A percentile compares a stretch with the other conserved stretches of the same genome.
These are phyloP conservation scores for Furcasterigmium sp. DNA, from an alignment of 2,329 filamentous ascomycete genomes.

Conservation along the genomic window DNA sequence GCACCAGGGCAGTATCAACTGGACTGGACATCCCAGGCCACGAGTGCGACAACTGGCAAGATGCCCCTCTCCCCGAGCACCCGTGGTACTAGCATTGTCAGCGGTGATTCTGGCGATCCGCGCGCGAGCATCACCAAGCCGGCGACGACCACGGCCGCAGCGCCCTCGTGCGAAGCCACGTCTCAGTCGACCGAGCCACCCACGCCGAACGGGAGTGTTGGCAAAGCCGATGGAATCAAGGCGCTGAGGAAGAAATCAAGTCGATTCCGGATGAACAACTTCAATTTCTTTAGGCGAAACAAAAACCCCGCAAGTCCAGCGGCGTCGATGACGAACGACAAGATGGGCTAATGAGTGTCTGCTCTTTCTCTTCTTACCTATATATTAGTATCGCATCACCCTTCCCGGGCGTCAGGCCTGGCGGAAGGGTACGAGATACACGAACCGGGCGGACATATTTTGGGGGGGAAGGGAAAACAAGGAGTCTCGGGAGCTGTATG, in stretches of 20 bases:
- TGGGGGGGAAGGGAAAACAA: background rate
- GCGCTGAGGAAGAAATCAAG: slow-evolving; percentile 57
- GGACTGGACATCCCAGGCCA: slow-evolving; percentile 59
- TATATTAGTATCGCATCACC: too few relatives aligned
- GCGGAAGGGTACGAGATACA: background rate
- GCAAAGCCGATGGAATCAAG: slow-evolving; percentile 40
- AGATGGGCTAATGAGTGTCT: background rate
- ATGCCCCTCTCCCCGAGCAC: slow-evolving; percentile 62
- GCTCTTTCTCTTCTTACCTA: too few relatives aligned
- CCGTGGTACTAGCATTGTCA: slow-evolving; percentile 60
- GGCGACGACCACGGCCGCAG: slow-evolving; percentile 28
- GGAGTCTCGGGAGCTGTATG: background rate
- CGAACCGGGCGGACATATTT: background rate
- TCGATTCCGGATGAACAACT: slow-evolving; percentile 57
- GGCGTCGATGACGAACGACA: slow-evolving; percentile 13
- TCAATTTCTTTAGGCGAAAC: slow-evolving; percentile 51
- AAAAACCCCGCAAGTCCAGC: slow-evolving; percentile 34
- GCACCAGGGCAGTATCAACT: slow-evolving; percentile 46
- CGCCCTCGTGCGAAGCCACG: slow-evolving; percentile 12
- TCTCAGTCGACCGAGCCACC: slow-evolving; percentile 18
- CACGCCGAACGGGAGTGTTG: slow-evolving; percentile 34
- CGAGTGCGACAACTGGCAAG: slow-evolving; percentile 58
- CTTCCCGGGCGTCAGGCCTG: background rate
- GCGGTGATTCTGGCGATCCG: slow-evolving; percentile 51
- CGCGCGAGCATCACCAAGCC: slow-evolving; percentile 33